Conservation (phyloP, 1,139 yeast genomes). For the Maudiozyma humilis region DNA sequence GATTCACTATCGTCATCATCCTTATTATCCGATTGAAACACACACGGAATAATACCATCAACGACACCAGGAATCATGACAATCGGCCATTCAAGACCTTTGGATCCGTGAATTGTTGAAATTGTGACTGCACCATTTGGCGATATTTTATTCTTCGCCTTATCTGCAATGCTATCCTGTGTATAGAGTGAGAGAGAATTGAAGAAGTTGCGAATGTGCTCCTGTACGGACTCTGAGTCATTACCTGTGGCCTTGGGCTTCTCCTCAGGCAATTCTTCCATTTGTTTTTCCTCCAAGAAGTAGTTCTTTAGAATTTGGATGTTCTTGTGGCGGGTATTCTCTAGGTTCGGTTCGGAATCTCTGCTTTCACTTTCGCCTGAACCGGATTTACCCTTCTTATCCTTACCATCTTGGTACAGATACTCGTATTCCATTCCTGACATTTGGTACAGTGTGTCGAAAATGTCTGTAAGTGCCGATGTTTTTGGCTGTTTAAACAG, state of each 20-base stretch:
- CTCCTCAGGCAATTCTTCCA: conserved; percentile 2
- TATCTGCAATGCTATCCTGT: conserved; percentile 12
- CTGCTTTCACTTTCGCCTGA: neutral
- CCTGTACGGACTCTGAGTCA: conserved; percentile 13
- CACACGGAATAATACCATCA: conserved; percentile 53
- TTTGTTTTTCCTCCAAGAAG: conserved; percentile 30
- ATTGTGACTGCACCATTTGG: conserved; percentile 33
- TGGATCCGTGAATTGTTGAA: conserved; percentile 85
- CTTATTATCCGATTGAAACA: conserved; percentile 34
- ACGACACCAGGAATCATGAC: conserved; percentile 72
- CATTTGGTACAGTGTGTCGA: conserved; percentile 25
- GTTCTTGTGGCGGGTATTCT: conserved; percentile 33
- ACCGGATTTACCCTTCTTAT: conserved; percentile 13
- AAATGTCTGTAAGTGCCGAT: conserved; percentile 19
- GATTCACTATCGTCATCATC: conserved; percentile 33
- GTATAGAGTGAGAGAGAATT: conserved; percentile 52
- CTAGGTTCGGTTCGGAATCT: conserved; percentile 15
- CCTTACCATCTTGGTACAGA: conserved; percentile 22
- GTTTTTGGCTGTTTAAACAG: conserved; percentile 17
- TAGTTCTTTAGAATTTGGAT: conserved; percentile 40
- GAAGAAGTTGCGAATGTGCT: conserved; percentile 45
- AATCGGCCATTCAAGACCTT: conserved; percentile 92
- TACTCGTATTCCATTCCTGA: conserved; percentile 28
- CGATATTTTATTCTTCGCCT: conserved; percentile 5
- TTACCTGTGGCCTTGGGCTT: neutral